phyloP scores from a whole-genome alignment of 345 rosid genomes.

The Eucalyptus polyanthemos region DNA sequence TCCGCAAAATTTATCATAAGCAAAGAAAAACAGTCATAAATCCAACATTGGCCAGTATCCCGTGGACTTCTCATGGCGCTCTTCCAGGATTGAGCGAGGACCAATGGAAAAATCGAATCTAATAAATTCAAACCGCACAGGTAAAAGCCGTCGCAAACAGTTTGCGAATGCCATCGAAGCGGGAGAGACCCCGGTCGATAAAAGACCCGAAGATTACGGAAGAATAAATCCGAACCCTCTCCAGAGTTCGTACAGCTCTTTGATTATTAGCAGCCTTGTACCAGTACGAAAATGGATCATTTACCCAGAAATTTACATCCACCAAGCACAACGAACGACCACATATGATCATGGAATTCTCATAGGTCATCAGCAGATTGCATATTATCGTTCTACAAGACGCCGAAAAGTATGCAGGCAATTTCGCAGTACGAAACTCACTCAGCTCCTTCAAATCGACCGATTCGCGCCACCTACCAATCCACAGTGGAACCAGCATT shows the following conservation, averaged over 20 bases:
- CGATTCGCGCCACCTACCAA: not conserved
- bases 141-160: not conserved
- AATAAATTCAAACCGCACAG: not conserved
- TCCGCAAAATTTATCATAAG: not conserved
- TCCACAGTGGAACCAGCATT: not conserved
- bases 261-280: conserved; percentile 57
- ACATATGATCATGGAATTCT: not conserved
- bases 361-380: not conserved
- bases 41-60: not conserved
- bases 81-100: not conserved
- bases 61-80: not conserved
- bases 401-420: not conserved
- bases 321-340: not conserved
- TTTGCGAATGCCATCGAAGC: not conserved
- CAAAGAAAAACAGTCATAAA: not conserved
- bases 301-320: not conserved
- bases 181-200: not conserved
- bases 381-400: not conserved
- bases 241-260: conserved; percentile 61
- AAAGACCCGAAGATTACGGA: not conserved
- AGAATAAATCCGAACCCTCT: not conserved
- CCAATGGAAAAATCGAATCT: not conserved
- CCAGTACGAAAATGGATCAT: no score
- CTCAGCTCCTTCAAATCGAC: not conserved
- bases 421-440: not conserved